phyloP scores from a whole-genome alignment of 2,329 filamentous ascomycete genomes.

The Fusarium pilosicola region DNA sequence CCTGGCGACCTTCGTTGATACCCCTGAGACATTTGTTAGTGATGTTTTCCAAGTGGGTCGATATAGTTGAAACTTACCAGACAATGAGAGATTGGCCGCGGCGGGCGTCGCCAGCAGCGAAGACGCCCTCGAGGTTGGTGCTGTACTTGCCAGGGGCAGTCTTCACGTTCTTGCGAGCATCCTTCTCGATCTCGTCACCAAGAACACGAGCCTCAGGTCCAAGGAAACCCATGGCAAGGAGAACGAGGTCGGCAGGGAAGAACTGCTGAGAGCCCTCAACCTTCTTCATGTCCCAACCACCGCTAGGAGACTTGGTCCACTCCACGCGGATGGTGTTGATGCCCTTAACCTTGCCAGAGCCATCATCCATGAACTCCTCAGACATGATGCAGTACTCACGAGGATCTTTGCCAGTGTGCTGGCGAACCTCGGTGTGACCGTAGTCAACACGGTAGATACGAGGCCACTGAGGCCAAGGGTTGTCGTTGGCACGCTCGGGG shows the following conservation, averaged over 20 bases:
- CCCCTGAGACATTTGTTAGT: constrained; percentile 64
- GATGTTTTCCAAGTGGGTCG: neutral
- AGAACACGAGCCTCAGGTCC: constrained; percentile 91
- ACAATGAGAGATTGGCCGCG: constrained; percentile 96
- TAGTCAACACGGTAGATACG: constrained; percentile 99
- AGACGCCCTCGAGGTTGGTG: constrained; percentile 88
- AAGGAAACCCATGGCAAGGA: constrained; percentile 97
- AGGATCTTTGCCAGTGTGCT: constrained; percentile 94
- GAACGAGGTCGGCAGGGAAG: constrained; percentile 94
- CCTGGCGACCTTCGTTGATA: constrained; percentile 96
- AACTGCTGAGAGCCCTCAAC: constrained; percentile 92
- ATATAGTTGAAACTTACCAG: constrained; percentile 70
- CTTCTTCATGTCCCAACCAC: constrained; percentile 99
- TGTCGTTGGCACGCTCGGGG: constrained; percentile 91
- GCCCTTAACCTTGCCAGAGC: constrained; percentile 86
- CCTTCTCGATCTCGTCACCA: constrained; percentile 89
- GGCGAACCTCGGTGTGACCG: constrained; percentile 93
- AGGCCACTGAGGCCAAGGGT: constrained; percentile 99
- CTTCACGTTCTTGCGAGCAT: constrained; percentile 95
- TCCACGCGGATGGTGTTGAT: constrained; percentile 97
- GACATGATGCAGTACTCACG: constrained; percentile 99
- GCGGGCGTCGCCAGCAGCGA: constrained; percentile 94
- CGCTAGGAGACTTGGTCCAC: constrained; percentile 89
- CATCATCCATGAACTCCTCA: constrained; percentile 93
- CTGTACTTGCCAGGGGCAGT: constrained; percentile 86